Conservation (phyloP, 2,329 filamentous ascomycete species). For the Berkeleyomyces rouxiae region DNA sequence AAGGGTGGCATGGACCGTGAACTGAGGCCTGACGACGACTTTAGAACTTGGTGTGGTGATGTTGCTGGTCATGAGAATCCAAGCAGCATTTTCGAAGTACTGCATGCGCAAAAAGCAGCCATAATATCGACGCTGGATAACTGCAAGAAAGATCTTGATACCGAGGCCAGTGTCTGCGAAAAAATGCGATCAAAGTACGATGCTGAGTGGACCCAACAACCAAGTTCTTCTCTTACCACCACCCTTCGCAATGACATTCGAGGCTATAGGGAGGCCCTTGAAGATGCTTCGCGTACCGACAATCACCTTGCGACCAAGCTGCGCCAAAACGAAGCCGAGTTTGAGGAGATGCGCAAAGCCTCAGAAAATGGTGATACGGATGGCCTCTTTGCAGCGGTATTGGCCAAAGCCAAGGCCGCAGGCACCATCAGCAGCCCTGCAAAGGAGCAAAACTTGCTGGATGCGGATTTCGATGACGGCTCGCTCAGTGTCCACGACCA, state of each 20-base stretch:
- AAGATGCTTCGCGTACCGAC: slow-evolving; percentile 79
- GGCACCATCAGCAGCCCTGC: slow-evolving; percentile 42
- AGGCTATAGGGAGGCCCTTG: slow-evolving; percentile 74
- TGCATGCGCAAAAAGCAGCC: slow-evolving; percentile 61
- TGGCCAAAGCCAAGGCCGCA: slow-evolving; percentile 60
- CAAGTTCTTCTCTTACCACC: slow-evolving; percentile 73
- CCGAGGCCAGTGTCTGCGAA: slow-evolving; percentile 95
- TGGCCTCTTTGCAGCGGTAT: slow-evolving; percentile 70
- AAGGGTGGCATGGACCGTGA: slow-evolving; percentile 78
- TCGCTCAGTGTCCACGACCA: slow-evolving; percentile 73
- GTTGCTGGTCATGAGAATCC: slow-evolving; percentile 75
- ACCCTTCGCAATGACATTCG: slow-evolving; percentile 76
- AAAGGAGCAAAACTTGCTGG: slow-evolving; percentile 64
- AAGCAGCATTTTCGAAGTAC: slow-evolving; percentile 56
- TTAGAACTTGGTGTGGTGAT: slow-evolving; percentile 85
- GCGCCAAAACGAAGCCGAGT: slow-evolving; percentile 70
- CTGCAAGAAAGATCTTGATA: slow-evolving; percentile 76
- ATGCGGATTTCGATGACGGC: slow-evolving; percentile 76
- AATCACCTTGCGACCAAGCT: slow-evolving; percentile 67
- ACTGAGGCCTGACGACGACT: slow-evolving; percentile 74
- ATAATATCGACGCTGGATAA: slow-evolving; percentile 59
- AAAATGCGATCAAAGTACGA: slow-evolving; percentile 99
- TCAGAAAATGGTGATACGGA: slow-evolving; percentile 77
- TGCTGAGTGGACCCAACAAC: slow-evolving; percentile 90
- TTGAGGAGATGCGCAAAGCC: slow-evolving; percentile 87